phyloP scores from a whole-genome alignment of 768 basidiomycete species.

The Lentinula raphanica region DNA sequence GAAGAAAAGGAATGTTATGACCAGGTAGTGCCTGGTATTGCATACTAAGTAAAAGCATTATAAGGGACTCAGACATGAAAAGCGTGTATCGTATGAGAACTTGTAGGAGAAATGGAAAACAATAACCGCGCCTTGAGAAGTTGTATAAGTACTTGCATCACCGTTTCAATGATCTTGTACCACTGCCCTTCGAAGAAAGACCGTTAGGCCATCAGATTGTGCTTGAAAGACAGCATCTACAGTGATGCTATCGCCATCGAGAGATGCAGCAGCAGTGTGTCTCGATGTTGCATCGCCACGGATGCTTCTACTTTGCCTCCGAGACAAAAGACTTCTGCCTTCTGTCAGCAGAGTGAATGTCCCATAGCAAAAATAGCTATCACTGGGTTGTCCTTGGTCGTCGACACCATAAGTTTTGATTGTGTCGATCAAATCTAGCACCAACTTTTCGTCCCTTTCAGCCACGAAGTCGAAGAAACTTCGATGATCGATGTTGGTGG shows the following conservation, averaged over 20 bases:
- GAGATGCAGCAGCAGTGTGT: neutral
- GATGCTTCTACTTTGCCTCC: neutral
- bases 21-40: too few relatives aligned
- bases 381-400: conserved; percentile 76
- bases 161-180: too few relatives aligned
- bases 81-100: too few relatives aligned
- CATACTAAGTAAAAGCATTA: too few relatives aligned
- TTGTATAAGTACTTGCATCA: too few relatives aligned
- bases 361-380: conserved; percentile 82
- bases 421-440: conserved; percentile 69
- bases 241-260: conserved; percentile 28
- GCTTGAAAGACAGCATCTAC: conserved; percentile 84
- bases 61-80: too few relatives aligned
- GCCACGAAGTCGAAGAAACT: conserved; percentile 77
- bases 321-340: conserved; percentile 59
- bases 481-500: conserved; percentile 53
- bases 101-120: too few relatives aligned
- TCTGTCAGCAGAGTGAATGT: conserved; percentile 52
- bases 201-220: conserved; percentile 80
- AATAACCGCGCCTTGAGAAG: too few relatives aligned
- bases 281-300: neutral
- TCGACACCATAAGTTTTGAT: conserved; percentile 84
- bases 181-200: conserved; percentile 66
- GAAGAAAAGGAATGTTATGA: too few relatives aligned
- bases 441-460: conserved; percentile 55